Evolutionary conservation across 2,329 filamentous ascomycete genomes (phyloP), one percentile per base, ranked within the genome.

Genomic region (Neofusicoccum parvum): DNA sequence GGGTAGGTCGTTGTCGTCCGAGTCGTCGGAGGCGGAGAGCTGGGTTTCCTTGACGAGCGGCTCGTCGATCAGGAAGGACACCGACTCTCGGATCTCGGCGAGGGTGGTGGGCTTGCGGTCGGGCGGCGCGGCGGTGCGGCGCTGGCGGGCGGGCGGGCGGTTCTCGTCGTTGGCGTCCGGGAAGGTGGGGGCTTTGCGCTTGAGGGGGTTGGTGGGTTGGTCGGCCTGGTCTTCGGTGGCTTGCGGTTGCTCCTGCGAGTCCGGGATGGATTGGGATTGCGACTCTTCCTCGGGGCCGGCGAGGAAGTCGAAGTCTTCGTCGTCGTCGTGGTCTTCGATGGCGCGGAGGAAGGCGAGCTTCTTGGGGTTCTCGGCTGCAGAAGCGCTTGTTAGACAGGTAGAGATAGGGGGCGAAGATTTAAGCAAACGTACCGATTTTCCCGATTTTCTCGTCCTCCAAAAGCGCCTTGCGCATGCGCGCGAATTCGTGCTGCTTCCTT

Each of bases 281-380:
- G 78, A 75, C 14, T 69, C 68, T 17, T 80, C 75, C 65, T 80
- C 77, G 43, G 65, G 60, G 1, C 70, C 72, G 11, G 41, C 86
- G 9, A 92, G 79, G 71, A 96, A 90, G 69, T 94, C 90, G 77
- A 90, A 86, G 64, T 92, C 90, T 64, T 95, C 89, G 67, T 85
- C 83, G 23, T 84, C 83, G 66, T 89, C 90, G 58, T 87, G 87
- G 74, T 97, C 94, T 72, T 97, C 93, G 62, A 99, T 91, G 6
- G 92, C 92, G 69, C 88, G 89, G 70, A 99, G 85, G 80, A 99
- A 99, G 0, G 95, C 95, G 67, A 90, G 86, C 75, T 93, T 94
- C 74, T 94, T 94, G 2, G 92, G 92, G 72, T 96, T 93, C 74
- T 92, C 88, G 39, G 92, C 93, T 79, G 23, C 69, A 27, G 23